A percentile compares a stretch with the other conserved stretches of the same genome.
Evolutionary conservation across 176 grass and related monocot species (phyloP).

Genomic region (Oropetium thomaeum): DNA sequence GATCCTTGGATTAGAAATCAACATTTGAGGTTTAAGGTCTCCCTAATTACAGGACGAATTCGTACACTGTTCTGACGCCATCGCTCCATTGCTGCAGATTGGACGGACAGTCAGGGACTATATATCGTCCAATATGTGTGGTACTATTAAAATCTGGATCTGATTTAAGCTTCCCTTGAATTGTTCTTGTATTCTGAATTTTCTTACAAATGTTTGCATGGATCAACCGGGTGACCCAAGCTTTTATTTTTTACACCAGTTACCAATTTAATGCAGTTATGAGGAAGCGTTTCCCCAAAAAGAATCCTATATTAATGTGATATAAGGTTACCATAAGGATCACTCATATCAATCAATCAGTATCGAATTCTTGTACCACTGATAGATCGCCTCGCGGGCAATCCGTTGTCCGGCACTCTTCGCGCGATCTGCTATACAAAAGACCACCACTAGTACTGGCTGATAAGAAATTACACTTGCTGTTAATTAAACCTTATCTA

Average conservation of each 20-base stretch:
- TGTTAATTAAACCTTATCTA: neutral
- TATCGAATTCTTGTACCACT: neutral
- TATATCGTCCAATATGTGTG: neutral
- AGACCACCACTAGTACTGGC: neutral
- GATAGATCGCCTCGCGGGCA: neutral
- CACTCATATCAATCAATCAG: neutral
- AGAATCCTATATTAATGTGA: constrained; percentile 17
- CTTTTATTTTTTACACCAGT: too few species aligned
- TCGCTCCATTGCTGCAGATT: too few species aligned
- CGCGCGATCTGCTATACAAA: neutral
- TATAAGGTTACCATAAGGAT: neutral
- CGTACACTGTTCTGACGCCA: neutral
- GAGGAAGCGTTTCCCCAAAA: neutral
- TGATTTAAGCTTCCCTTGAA: neutral
- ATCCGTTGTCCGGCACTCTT: neutral
- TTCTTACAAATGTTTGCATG: neutral
- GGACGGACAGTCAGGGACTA: too few species aligned
- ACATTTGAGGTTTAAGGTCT: neutral
- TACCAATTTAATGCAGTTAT: neutral
- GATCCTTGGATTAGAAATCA: constrained; percentile 24
- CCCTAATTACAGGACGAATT: neutral
- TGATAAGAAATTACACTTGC: neutral
- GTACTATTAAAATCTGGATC: neutral
- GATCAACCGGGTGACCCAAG: neutral
- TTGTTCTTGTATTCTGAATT: neutral